A percentile compares a stretch with the other conserved stretches of the same genome.
Evolutionary conservation across 75 land plant species (phyloP).

Genomic region (Cryptomeria japonica): DNA sequence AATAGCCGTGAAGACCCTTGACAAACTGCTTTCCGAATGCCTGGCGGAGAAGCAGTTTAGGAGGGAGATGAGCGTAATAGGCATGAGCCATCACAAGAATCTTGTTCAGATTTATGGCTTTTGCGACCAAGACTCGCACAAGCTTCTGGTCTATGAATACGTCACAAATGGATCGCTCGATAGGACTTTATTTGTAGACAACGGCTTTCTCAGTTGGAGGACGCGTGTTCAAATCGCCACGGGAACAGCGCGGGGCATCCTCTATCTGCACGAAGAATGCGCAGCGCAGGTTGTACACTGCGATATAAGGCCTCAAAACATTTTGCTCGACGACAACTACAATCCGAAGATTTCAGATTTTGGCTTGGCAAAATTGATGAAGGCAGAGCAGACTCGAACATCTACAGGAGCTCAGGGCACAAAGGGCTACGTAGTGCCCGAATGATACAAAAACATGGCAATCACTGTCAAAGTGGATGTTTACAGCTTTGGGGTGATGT

Average conservation of each 20-base stretch:
- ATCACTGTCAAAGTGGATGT: slow-evolving; percentile 24
- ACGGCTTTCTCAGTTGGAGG: slow-evolving; percentile 12
- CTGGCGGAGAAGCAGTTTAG: not conserved
- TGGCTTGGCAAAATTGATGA: slow-evolving; percentile 33
- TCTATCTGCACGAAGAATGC: slow-evolving; percentile 32
- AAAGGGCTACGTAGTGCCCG: slow-evolving; percentile 54
- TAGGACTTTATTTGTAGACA: not conserved
- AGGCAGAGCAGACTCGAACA: slow-evolving; percentile 18
- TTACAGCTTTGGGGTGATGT: slow-evolving; percentile 22
- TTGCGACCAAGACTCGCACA: slow-evolving; percentile 19
- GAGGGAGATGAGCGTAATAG: slow-evolving; percentile 32
- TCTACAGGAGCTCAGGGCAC: slow-evolving; percentile 31
- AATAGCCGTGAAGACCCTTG: slow-evolving; percentile 32
- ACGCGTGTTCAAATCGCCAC: slow-evolving; percentile 9
- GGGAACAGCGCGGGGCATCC: slow-evolving; percentile 21
- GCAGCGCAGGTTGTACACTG: not conserved
- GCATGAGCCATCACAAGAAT: slow-evolving; percentile 40
- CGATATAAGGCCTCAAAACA: slow-evolving; percentile 21
- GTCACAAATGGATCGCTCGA: no score
- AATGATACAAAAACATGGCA: slow-evolving; percentile 31
- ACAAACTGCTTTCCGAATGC: not conserved
- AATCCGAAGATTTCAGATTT: slow-evolving; percentile 20
- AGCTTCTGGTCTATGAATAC: no score
- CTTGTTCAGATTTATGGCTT: slow-evolving; percentile 44
- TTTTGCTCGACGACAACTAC: slow-evolving; percentile 17